Evolutionary conservation across 192 early-diverging fungal genomes (phyloP), one percentile per base, ranked within the genome.

Genomic region (Entomortierella beljakovae): DNA sequence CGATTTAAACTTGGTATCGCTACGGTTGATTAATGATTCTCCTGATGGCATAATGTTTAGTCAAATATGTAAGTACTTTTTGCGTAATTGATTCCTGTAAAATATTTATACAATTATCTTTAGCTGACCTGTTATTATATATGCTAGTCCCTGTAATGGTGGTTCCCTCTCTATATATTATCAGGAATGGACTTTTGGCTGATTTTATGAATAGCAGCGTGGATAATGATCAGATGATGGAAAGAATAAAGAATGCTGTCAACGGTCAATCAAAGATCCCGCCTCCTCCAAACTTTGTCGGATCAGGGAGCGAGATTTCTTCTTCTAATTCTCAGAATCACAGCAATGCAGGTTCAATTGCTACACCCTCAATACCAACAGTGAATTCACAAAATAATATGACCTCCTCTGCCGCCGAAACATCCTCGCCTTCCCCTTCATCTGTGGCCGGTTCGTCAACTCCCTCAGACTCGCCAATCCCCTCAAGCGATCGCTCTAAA

Each of bases 151-250:
- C 75, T 2, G 43, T 79, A 37, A 65, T 79, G 75, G 49, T 64
- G 16, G 75, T 79, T 3, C 75, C 75, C 8, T 53, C 75, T 11
- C 57, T 79, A 0, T 79, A 79, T 38, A 54, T 79, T 3, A 79
- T 79, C 57, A 38, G 75, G 10, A 79, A 79, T 38, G 68, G 68
- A 28, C 61, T 79, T 22, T 61, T 79, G 62, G 25, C 68, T 15
- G 75, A 79, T 40, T 79, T 79, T 40, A 69, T 79, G 62, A 79
- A 79, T 40, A 69, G 50, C 55, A 26, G 67, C 16, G 68, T 79
- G 48, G 67, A 70, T 16, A 43, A 11, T 6, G 68, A 70, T 29
- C 25, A 59, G 29, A 79, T 79, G 75, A 38, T 79, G 40, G 75
- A 79, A 33, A 46, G 75, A 20, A 70, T 79, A 28, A 56, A 64